Evolutionary conservation across 148 eudicot species (phyloP).

Genomic region (Agrostemma githago): DNA sequence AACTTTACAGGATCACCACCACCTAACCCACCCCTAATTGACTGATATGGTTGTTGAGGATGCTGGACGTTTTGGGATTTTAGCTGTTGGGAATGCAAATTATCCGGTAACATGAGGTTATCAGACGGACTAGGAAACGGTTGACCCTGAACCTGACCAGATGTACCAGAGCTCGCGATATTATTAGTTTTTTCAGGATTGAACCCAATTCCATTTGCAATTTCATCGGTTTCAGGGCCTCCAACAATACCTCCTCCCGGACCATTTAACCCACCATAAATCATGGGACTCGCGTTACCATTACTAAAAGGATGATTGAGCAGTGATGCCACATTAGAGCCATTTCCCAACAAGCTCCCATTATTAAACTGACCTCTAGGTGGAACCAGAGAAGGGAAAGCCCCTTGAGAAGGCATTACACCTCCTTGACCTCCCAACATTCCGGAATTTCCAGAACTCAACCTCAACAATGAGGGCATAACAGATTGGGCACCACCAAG

Average conservation of each 20-base stretch:
- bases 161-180: slow-evolving; percentile 40
- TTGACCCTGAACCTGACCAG: slow-evolving; percentile 40
- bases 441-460: slow-evolving; percentile 77
- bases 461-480: slow-evolving; percentile 61
- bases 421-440: slow-evolving; percentile 74
- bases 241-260: slow-evolving; percentile 53
- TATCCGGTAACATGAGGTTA: slow-evolving; percentile 59
- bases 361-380: slow-evolving; percentile 71
- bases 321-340: slow-evolving; percentile 63
- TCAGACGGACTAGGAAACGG: slow-evolving; percentile 39
- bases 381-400: slow-evolving; percentile 59
- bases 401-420: slow-evolving; percentile 57
- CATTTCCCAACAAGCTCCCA: slow-evolving; percentile 72
- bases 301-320: slow-evolving; percentile 75
- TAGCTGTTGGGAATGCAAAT: slow-evolving; percentile 49
- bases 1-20: slow-evolving; percentile 48
- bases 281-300: slow-evolving; percentile 52
- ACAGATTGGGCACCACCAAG: slow-evolving; percentile 76
- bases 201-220: slow-evolving; percentile 68
- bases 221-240: slow-evolving; percentile 60
- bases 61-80: slow-evolving; percentile 55
- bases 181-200: slow-evolving; percentile 38
- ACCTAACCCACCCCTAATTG: slow-evolving; percentile 48
- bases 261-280: slow-evolving; percentile 41
- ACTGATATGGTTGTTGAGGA: slow-evolving; percentile 58